Evolutionary conservation across 441 rosid species (phyloP), one percentile per base, ranked within the genome.

Genomic region (Pelargonium myrrhifolium): DNA sequence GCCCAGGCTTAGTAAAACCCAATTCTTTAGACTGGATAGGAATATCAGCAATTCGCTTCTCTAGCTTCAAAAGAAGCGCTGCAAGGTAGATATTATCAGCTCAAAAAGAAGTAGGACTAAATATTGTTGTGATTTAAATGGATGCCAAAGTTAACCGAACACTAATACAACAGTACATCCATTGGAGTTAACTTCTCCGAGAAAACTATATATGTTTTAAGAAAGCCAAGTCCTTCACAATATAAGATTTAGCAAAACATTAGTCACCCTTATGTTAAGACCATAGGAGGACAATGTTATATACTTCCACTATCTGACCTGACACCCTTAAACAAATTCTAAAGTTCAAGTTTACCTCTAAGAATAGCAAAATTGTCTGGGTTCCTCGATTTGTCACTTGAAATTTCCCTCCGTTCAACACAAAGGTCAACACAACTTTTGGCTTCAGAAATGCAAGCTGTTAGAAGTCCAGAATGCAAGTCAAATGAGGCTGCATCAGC

Each of bases 401-500:
- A 84, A n/a, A 83, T 70, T 71, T 76, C 86, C 71, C 79, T 85
- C 77, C 97, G 81, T 61, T 78, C 72, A 37, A 83, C 79, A 65
- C 88, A 83, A 71, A 87, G 89, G 77, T 89, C 89, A 72, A 86
- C 76, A 80, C 97, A 94, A 71, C 75, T 85, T 79, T 87, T 84
- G 68, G 97, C 96, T 81, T 92, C 97, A 65, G 93, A 83, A 71
- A 94, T 88, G 84, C 98, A 89, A 70, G 96, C 87, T 22, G 97
- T 78, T 72, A 92, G 79, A 73, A 85, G 84, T 65, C 75, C 90
- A 69, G 96, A 79, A 74, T 91, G 83, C 79, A 94, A 84, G 74
- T 94, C 98, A 88, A 94, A 85, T 64, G 99, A 94, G 53, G 97
- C 98, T 28, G 98, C 96, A 75, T 94, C 99, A 26, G 98, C 87